Evolutionary conservation across 305 asterid genomes (phyloP).

Genomic region (Nicotiana rustica): DNA sequence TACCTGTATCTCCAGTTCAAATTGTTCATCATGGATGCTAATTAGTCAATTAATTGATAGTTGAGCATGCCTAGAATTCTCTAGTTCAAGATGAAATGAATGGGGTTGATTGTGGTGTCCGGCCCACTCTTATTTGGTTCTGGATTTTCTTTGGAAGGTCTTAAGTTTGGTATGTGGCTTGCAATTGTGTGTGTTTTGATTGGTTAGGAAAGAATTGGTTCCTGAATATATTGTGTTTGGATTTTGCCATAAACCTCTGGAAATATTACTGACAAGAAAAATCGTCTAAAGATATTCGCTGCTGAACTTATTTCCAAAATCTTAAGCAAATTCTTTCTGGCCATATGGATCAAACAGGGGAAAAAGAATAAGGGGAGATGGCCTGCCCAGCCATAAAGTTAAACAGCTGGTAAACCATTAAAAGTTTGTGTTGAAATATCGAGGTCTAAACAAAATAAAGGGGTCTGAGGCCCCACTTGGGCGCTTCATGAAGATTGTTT

Average conservation of each 20-base stretch:
- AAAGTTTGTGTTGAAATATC: neutral
- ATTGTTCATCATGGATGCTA: neutral
- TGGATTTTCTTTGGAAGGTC: neutral
- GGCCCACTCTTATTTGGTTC: neutral
- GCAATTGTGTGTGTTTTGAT: neutral
- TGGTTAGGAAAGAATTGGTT: neutral
- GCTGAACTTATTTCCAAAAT: neutral
- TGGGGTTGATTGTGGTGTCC: no score
- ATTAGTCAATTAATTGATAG: neutral
- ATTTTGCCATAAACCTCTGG: neutral
- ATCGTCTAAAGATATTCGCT: neutral
- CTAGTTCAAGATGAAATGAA: no score
- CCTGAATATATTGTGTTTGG: neutral
- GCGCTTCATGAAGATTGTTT: neutral
- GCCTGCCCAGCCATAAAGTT: neutral
- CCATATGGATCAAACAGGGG: neutral
- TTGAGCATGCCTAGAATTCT: neutral
- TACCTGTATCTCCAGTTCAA: neutral
- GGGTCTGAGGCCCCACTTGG: neutral
- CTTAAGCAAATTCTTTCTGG: neutral
- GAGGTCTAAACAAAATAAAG: neutral
- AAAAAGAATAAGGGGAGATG: neutral
- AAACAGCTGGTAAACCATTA: neutral
- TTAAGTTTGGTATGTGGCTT: neutral
- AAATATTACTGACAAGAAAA: neutral